phyloP scores from a whole-genome alignment of 495 filamentous ascomycete genomes.

The Hypoxylon perforatum region DNA sequence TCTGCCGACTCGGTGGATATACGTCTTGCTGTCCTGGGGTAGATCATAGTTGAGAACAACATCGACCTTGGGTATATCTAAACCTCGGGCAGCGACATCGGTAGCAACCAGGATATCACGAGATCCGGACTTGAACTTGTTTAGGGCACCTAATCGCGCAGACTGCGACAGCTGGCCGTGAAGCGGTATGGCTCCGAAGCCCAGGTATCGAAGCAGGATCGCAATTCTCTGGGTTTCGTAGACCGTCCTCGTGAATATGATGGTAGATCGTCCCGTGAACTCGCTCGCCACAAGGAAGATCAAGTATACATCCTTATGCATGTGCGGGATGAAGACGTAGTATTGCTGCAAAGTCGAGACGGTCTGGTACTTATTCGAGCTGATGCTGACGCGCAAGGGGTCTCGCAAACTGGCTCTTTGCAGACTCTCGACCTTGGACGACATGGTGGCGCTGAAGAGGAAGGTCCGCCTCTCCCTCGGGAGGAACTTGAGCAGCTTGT shows the following conservation, averaged over 20 bases:
- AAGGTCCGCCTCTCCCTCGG: slow-evolving; percentile 84
- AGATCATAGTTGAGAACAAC: slow-evolving; percentile 89
- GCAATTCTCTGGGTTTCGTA: slow-evolving; percentile 88
- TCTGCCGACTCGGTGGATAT: slow-evolving; percentile 93
- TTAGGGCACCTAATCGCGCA: slow-evolving; percentile 82
- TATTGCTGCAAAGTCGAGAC: slow-evolving; percentile 85
- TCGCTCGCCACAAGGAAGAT: slow-evolving; percentile 83
- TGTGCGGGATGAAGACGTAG: slow-evolving; percentile 87
- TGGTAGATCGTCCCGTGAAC: slow-evolving; percentile 80
- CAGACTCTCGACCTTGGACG: slow-evolving; percentile 88
- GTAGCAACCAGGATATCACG: slow-evolving; percentile 93
- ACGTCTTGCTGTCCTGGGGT: slow-evolving; percentile 82
- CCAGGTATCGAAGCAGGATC: slow-evolving; percentile 81
- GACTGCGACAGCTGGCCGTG: slow-evolving; percentile 87
- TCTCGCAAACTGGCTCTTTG: slow-evolving; percentile 88
- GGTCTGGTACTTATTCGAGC: slow-evolving; percentile 82
- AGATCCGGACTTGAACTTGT: slow-evolving; percentile 81
- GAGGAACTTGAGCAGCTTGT: slow-evolving; percentile 91
- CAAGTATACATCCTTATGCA: slow-evolving; percentile 91
- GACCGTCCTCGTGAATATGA: slow-evolving; percentile 94
- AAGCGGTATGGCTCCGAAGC: slow-evolving; percentile 85
- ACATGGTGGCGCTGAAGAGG: slow-evolving; percentile 95
- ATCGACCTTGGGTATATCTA: slow-evolving; percentile 94
- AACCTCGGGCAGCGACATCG: slow-evolving; percentile 91
- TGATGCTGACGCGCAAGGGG: slow-evolving; percentile 76